Evolutionary conservation across 805 yeast species (phyloP).

Genomic region (Ogataea pini): DNA sequence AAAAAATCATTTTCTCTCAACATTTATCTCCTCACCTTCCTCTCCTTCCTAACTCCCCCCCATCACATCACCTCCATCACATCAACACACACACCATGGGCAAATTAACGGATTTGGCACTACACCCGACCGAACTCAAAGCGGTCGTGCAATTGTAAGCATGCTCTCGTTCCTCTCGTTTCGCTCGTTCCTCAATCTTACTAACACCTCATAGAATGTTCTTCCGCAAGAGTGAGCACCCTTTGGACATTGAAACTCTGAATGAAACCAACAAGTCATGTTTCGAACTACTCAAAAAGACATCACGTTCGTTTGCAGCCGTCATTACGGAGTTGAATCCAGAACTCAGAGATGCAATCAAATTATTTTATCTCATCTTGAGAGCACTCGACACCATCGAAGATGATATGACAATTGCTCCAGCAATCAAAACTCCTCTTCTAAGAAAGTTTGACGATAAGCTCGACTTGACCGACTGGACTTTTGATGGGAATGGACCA

Average conservation of each 20-base stretch:
- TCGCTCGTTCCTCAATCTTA: conserved; percentile 11
- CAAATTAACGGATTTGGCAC: conserved; percentile 55
- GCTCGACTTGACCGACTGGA: conserved; percentile 71
- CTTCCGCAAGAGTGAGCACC: conserved; percentile 56
- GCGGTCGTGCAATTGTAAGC: conserved; percentile 63
- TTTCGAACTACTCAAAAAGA: conserved; percentile 60
- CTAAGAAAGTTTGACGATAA: conserved; percentile 68
- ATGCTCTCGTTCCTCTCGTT: conserved; percentile 10
- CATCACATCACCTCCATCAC: background rate
- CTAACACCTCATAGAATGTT: conserved; percentile 33
- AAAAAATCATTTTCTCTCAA: too few species aligned
- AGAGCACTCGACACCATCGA: conserved; percentile 95
- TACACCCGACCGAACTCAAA: conserved; percentile 72
- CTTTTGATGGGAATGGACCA: conserved; percentile 71
- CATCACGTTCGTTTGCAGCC: conserved; percentile 93
- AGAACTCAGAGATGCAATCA: conserved; percentile 76
- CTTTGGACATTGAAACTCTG: conserved; percentile 44
- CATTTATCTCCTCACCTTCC: too few species aligned
- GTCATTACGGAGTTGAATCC: conserved; percentile 92
- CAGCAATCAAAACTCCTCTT: conserved; percentile 69
- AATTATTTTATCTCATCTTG: conserved; percentile 81
- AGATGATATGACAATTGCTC: conserved; percentile 88
- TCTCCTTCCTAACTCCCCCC: too few species aligned
- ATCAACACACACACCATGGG: conserved; percentile 47
- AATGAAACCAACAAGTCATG: conserved; percentile 57